phyloP scores from a whole-genome alignment of 768 basidiomycete species.

The Chlorophyllum brunneum region DNA sequence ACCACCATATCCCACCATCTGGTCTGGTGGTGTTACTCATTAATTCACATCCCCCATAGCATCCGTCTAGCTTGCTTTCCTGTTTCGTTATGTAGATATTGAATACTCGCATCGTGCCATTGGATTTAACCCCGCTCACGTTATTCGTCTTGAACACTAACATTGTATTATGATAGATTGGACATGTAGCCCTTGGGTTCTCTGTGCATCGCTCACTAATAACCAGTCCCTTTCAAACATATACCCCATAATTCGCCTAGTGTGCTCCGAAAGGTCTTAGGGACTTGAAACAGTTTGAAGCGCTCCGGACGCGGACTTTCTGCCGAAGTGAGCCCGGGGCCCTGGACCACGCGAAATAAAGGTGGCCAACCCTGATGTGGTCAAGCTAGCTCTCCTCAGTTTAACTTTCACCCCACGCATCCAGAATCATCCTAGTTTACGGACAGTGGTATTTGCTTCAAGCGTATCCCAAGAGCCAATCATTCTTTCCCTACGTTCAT shows the following conservation, averaged over 20 bases:
- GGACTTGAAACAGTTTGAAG: too few species aligned
- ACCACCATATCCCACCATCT: neutral
- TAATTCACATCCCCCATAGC: neutral
- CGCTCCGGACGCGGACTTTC: too few species aligned
- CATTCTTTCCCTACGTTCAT: too few species aligned
- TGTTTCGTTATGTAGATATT: slow-evolving; percentile 2
- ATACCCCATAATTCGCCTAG: neutral
- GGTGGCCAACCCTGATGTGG: slow-evolving; percentile 2
- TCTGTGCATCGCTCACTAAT: neutral
- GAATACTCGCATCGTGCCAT: slow-evolving; percentile 1
- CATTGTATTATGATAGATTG: slow-evolving; percentile 5
- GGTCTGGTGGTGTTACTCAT: neutral
- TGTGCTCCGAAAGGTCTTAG: neutral
- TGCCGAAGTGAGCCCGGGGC: neutral
- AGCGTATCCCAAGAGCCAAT: too few species aligned
- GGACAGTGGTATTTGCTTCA: too few species aligned
- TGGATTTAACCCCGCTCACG: neutral
- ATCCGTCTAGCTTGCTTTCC: slow-evolving; percentile 2
- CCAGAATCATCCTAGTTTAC: too few species aligned
- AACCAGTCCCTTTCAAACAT: neutral
- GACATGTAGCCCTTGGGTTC: slow-evolving; percentile 1
- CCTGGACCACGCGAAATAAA: slow-evolving; percentile 12
- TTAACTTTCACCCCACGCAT: too few species aligned
- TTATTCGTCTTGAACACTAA: slow-evolving; percentile 2
- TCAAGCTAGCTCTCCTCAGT: too few species aligned